A percentile compares a stretch with the other conserved stretches of the same genome.
Conservation (phyloP, 257 asterid species). For the Solanum sitiens region DNA sequence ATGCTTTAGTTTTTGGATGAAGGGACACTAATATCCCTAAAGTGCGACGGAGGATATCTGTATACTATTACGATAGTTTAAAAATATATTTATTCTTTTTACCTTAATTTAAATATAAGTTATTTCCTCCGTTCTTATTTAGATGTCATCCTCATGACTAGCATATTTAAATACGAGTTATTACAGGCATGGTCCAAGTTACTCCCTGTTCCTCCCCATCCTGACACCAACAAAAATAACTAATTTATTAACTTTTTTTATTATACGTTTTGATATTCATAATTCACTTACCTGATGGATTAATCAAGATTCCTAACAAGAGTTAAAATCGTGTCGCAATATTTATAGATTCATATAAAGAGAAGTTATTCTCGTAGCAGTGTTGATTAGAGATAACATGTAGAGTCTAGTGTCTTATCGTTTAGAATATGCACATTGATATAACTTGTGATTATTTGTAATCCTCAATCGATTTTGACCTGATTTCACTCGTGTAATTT, state of each 20-base stretch:
- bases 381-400: background rate
- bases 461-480: no score
- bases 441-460: background rate
- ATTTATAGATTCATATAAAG: background rate
- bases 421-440: background rate
- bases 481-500: no score
- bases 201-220: constrained; percentile 1
- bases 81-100: fast-evolving
- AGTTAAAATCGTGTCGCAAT: background rate
- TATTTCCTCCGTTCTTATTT: background rate
- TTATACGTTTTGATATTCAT: background rate
- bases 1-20: no score
- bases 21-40: no score
- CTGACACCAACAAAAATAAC: background rate
- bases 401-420: background rate
- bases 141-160: no score
- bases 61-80: no score
- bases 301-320: background rate
- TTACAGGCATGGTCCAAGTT: constrained; percentile 1
- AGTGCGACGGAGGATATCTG: no score
- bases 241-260: background rate
- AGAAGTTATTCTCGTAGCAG: background rate
- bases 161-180: background rate
- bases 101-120: background rate
- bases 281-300: background rate